These are phyloP conservation scores for Sporothrix brunneoviolacea DNA, from an alignment of 2,329 filamentous ascomycete species.

Conservation along the genomic window DNA sequence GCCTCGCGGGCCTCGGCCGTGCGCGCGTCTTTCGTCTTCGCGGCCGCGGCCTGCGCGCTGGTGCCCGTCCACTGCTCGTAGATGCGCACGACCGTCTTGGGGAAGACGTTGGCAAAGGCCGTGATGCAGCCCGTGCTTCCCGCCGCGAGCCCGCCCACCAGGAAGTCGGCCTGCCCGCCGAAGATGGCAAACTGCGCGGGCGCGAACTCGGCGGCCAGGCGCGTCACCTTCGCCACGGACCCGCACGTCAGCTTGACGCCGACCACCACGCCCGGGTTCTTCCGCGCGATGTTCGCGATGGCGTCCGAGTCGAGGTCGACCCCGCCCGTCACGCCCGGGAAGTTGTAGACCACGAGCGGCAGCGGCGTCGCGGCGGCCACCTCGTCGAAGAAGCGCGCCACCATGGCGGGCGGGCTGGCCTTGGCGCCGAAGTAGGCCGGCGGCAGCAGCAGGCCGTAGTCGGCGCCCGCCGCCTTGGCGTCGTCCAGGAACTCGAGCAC, in stretches of 20 bases:
- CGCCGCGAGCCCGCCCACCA: constrained; percentile 51
- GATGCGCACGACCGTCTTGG: constrained; percentile 48
- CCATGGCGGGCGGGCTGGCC: constrained; percentile 48
- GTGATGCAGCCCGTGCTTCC: constrained; percentile 56
- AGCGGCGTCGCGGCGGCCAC: constrained; percentile 46
- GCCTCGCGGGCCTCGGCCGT: constrained; percentile 33
- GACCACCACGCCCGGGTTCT: constrained; percentile 19
- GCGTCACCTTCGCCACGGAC: constrained; percentile 65
- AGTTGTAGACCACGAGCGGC: constrained; percentile 61
- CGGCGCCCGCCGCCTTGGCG: constrained; percentile 52
- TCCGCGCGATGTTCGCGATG: constrained; percentile 44
- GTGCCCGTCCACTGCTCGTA: constrained; percentile 53
- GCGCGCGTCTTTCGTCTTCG: constrained; percentile 5
- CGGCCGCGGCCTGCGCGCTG: background rate
- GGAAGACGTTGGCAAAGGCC: constrained; percentile 57
- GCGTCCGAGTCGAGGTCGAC: constrained; percentile 61
- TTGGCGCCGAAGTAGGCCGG: constrained; percentile 57
- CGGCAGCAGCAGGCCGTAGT: constrained; percentile 56
- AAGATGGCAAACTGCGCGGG: constrained; percentile 57
- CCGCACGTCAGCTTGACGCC: constrained; percentile 51
- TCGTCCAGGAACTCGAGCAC: constrained; percentile 53
- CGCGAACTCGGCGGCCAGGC: constrained; percentile 46
- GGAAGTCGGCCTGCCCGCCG: constrained; percentile 67
- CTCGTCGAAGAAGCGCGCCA: constrained; percentile 53
- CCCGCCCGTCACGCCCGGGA: constrained; percentile 61